A percentile compares a stretch with the other conserved stretches of the same genome.
Evolutionary conservation across 1,284 basidiomycete species (phyloP).

Genomic region (Fomes fomentarius): DNA sequence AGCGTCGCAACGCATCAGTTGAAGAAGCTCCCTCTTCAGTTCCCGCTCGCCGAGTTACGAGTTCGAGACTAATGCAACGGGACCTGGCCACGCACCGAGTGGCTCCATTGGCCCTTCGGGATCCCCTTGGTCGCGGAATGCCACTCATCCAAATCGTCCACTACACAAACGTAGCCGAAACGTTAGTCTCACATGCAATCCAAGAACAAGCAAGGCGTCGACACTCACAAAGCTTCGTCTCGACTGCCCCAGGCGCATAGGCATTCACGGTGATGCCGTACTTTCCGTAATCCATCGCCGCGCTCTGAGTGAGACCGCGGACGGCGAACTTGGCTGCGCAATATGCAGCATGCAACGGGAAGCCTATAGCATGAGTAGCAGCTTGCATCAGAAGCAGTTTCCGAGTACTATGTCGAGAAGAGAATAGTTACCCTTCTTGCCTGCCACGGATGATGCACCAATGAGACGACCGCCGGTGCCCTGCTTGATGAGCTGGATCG

Average conservation of each 20-base stretch:
- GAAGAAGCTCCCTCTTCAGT: too few species aligned
- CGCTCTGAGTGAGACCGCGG: constrained; percentile 34
- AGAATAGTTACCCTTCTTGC: constrained; percentile 26
- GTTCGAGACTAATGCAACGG: too few species aligned
- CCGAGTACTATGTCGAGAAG: too few species aligned
- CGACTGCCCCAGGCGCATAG: constrained; percentile 23
- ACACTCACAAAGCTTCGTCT: constrained; percentile 3
- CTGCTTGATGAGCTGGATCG: constrained; percentile 38
- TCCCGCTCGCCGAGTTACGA: too few species aligned
- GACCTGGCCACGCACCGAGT: background rate
- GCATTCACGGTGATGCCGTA: constrained; percentile 26
- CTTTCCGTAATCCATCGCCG: constrained; percentile 28
- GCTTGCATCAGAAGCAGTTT: background rate
- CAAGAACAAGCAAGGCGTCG: background rate
- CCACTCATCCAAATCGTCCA: background rate
- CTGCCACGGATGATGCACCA: constrained; percentile 32
- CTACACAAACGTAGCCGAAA: background rate
- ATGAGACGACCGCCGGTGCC: constrained; percentile 39
- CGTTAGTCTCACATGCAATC: background rate
- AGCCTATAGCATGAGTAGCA: constrained; percentile 4
- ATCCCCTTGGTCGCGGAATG: background rate
- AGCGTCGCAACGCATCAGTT: too few species aligned
- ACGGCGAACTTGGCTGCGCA: constrained; percentile 37
- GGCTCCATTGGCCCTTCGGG: background rate
- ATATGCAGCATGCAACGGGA: constrained; percentile 19